A percentile compares a stretch with the other conserved stretches of the same genome.
Conservation (phyloP, 352 stramenopile species). For the Pythium chondricola region DNA sequence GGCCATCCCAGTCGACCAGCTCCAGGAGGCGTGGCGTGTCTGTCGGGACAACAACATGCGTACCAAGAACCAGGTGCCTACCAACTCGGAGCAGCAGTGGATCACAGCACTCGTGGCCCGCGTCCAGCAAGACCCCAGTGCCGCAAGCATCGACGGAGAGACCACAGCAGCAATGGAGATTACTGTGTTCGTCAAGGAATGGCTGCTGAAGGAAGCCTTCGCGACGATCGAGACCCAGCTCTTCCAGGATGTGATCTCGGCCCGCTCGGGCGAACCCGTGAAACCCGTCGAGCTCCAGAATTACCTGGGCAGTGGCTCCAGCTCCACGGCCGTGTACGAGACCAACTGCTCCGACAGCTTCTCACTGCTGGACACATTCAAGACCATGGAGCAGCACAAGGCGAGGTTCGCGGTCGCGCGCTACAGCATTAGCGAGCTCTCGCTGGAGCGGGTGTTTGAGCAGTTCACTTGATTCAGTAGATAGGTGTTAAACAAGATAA, state of each 20-base stretch:
- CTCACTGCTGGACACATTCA: conserved; percentile 74
- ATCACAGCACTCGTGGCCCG: conserved; percentile 32
- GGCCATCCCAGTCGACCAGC: conserved; percentile 25
- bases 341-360: conserved; percentile 60
- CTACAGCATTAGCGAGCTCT: conserved; percentile 90
- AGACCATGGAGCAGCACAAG: conserved; percentile 74
- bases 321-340: conserved; percentile 58
- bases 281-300: conserved; percentile 38
- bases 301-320: conserved; percentile 42
- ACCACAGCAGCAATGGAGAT: conserved; percentile 24
- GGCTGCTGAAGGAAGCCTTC: conserved; percentile 69
- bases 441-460: conserved; percentile 92
- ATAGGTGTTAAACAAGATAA: conserved; percentile 10
- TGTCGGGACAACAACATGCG: conserved; percentile 31
- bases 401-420: conserved; percentile 63
- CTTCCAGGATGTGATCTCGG: conserved; percentile 39
- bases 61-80: conserved; percentile 11
- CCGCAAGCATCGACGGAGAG: not conserved
- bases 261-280: conserved; percentile 37
- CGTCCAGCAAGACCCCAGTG: conserved; percentile 24
- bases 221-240: conserved; percentile 43
- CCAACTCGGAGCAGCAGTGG: conserved; percentile 33
- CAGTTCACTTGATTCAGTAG: conserved; percentile 66
- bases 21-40: conserved; percentile 47
- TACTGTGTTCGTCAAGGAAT: conserved; percentile 68